phyloP scores from a whole-genome alignment of 2,329 filamentous ascomycete species.

The Microdochium trichocladiopsis region DNA sequence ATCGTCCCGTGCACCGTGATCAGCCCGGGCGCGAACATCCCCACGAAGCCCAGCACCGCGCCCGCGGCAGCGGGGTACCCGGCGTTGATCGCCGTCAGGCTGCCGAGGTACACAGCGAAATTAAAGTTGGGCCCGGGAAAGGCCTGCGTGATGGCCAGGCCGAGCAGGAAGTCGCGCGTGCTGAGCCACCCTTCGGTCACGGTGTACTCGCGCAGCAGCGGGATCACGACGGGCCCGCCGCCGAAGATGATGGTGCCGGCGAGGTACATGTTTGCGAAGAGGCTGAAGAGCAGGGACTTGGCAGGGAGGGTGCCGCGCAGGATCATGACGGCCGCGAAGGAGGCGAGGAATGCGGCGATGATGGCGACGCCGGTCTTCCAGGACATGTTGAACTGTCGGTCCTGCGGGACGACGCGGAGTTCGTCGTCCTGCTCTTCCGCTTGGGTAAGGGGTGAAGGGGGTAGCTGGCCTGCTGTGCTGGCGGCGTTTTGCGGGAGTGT shows the following conservation, averaged over 20 bases:
- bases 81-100: conserved; percentile 33
- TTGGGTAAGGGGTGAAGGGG: not conserved
- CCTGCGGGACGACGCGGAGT: conserved; percentile 22
- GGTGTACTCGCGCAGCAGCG: conserved; percentile 53
- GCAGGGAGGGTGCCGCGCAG: conserved; percentile 31
- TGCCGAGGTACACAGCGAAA: conserved; percentile 42
- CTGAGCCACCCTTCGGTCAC: conserved; percentile 65
- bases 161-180: conserved; percentile 64
- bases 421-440: conserved; percentile 8
- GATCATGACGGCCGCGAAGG: conserved; percentile 51
- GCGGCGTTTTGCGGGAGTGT: too few species aligned
- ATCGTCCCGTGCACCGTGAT: conserved; percentile 41
- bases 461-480: too few species aligned
- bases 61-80: conserved; percentile 32
- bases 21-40: conserved; percentile 45
- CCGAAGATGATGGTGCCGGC: conserved; percentile 65
- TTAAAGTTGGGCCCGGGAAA: conserved; percentile 60
- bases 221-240: conserved; percentile 59
- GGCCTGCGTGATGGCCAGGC: conserved; percentile 63
- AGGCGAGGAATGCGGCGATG: conserved; percentile 41
- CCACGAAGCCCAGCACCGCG: conserved; percentile 42
- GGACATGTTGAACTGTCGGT: conserved; percentile 29
- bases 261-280: conserved; percentile 69
- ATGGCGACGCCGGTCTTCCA: conserved; percentile 36
- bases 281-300: conserved; percentile 41